Evolutionary conservation across 202 grass and related monocot species (phyloP).

Genomic region (Brachypodium distachyon): DNA sequence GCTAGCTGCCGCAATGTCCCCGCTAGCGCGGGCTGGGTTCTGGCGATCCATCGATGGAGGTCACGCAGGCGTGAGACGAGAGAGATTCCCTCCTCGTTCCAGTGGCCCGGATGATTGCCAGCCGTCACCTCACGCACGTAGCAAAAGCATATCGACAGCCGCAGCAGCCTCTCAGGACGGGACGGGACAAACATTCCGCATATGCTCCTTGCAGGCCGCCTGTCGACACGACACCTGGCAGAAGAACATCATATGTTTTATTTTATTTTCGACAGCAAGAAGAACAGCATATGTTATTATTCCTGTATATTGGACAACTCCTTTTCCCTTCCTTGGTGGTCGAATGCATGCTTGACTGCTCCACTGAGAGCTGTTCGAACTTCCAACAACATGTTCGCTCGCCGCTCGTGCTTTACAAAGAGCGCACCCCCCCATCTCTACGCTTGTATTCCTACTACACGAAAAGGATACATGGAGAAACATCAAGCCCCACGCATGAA

Average conservation of each 20-base stretch:
- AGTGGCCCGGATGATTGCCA: background rate
- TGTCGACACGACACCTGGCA: background rate
- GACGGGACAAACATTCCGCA: conserved; percentile 5
- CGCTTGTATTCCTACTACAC: background rate
- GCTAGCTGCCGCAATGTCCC: too few relatives aligned
- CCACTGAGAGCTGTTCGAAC: conserved; percentile 21
- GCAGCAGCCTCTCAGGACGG: background rate
- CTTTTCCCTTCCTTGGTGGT: background rate
- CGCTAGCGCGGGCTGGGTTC: too few relatives aligned
- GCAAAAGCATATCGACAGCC: too few relatives aligned
- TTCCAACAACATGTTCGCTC: too few relatives aligned
- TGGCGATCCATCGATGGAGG: too few relatives aligned
- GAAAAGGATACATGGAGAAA: conserved; percentile 5
- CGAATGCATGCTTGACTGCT: conserved; percentile 22
- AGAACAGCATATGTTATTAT: background rate
- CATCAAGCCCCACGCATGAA: conserved; percentile 18
- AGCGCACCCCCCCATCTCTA: background rate
- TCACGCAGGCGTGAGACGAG: too few relatives aligned
- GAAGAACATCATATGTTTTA: background rate
- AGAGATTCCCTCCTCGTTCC: too few relatives aligned
- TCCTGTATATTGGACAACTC: too few relatives aligned
- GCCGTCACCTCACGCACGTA: background rate
- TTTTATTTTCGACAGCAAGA: background rate
- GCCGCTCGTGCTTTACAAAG: background rate
- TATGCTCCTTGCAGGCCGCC: background rate